Evolutionary conservation across 2,329 filamentous ascomycete species (phyloP), one percentile per base, ranked within the genome.

Genomic region (Aspergillus floridensis): DNA sequence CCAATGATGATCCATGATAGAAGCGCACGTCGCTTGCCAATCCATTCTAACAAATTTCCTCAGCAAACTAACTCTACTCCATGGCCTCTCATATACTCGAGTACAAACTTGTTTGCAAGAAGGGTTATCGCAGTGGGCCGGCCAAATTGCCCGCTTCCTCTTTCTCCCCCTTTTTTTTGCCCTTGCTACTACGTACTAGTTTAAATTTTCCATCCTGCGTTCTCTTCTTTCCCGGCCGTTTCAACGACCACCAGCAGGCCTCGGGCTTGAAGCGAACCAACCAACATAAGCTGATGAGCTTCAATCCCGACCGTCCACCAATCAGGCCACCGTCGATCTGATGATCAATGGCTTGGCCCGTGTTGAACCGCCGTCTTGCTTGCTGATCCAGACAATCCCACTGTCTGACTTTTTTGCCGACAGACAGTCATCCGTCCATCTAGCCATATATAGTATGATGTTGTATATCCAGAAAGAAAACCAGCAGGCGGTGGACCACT

Each of bases 271-370:
- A 19, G 14, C 14, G 38, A 48, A 22, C 52, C 52, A 54, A 54
- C 41, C 24, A 54, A 44, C 52, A 47, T 16, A n/a, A 31, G 22
- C 41, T 46, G 52, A 46, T 44, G 38, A 44, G 38, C 38, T 44
- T 44, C 38, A 12, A 44, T 44, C 38, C 38, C 53, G 51, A 22
- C 22, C 46, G 12, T 58, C 49, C 54, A 24, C 63, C 63, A 65
- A 65, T 60, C 57, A 63, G 56, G 49, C 53, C 50, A 54, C 53
- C 53, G 61, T 65, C 63, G 63, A 65, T 65, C 63, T 62, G 61
- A 65, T 63, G 63, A 65, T 65, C 63, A 29, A 56, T 62, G 31
- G 58, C 54, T 59, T 63, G 54, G 62, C 61, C 61, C 61, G 61
- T 63, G 63, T 60, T 57, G 58, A 58, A 53, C 54, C 29, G 22